These are phyloP conservation scores for Lanzia echinophila DNA, from an alignment of 2,329 filamentous ascomycete species.

Conservation along the genomic window DNA sequence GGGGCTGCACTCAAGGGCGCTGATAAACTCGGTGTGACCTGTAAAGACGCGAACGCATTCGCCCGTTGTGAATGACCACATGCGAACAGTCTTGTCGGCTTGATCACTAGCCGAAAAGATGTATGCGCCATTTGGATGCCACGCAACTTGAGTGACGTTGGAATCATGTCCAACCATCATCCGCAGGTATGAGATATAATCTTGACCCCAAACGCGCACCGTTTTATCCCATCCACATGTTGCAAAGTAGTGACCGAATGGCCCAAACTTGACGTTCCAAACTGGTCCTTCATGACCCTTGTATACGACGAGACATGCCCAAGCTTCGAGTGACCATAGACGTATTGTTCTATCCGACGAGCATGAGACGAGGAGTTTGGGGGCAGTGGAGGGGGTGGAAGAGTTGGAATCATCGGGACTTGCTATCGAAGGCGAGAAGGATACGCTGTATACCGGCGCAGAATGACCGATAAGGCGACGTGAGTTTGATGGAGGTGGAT, in stretches of 20 bases:
- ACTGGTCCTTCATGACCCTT: constrained; percentile 88
- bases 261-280: constrained; percentile 83
- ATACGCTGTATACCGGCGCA: constrained; percentile 79
- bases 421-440: constrained; percentile 57
- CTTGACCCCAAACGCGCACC: constrained; percentile 84
- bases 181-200: constrained; percentile 82
- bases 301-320: constrained; percentile 89
- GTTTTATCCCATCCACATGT: constrained; percentile 85
- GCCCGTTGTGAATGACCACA: constrained; percentile 92
- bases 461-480: constrained; percentile 78
- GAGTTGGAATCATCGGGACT: constrained; percentile 22
- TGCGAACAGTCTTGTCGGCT: constrained; percentile 81
- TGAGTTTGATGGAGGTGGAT: constrained; percentile 63
- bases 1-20: constrained; percentile 74
- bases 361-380: constrained; percentile 77
- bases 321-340: constrained; percentile 87
- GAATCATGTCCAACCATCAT: constrained; percentile 90
- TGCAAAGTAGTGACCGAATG: constrained; percentile 91
- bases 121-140: constrained; percentile 92
- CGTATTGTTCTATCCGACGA: constrained; percentile 84
- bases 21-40: constrained; percentile 84
- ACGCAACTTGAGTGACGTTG: constrained; percentile 82
- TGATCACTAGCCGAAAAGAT: constrained; percentile 87
- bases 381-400: constrained; percentile 40
- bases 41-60: constrained; percentile 86